Base-by-base conservation (phyloP, 768 basidiomycete species). In the Cyclocybe aegerita region DNA sequence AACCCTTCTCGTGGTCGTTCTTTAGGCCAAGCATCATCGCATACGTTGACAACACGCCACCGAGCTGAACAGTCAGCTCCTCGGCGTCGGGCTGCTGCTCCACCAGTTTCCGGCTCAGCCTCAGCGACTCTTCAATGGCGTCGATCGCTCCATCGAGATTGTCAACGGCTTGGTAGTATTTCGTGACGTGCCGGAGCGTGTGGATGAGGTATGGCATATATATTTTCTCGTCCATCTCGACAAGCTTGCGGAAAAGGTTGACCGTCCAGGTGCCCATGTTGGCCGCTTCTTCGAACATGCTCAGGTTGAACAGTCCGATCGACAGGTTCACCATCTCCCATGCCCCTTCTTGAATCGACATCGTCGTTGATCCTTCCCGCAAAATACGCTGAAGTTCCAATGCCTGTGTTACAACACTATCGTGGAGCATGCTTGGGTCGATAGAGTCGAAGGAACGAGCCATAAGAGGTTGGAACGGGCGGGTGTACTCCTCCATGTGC, bases 281-380 rank as follows among this genome's bases (percentile, higher is more conserved):
- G 3, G 44, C 48, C 12, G 56, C 56, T 45, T 57, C 56, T 14
- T 50, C 40, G 33, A 39, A 48, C 56, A 57, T 57, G 10, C 45
- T 49, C n/a, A 53, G 42, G 7, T 52, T 34, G 23, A 44, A 31
- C 1, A 57, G 38, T 10, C 49, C 51, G 17, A 53, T 57, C n/a
- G 48, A 46, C 16, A 57, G 56, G n/a, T 50, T 53, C 14, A 57
- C 56, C 52, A 57, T 53, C 32, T 46, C 49, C 56, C 56, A 57
- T 3, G 56, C 52, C 9, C 56, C 56, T 31, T 48, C 48, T 44
- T 57, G 56, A 4, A 57, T 50, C 0, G 56, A 57, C n/a, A 53
- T 29, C 2, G 40, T 41, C 6, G 36, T 40, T 1, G 56, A 53
- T 10, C 48, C 52, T 36, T 46, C 50, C 10, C 42, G 48, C 9